Evolutionary conservation across 2,329 filamentous ascomycete species (phyloP).

Genomic region (Sphaerulina musiva): DNA sequence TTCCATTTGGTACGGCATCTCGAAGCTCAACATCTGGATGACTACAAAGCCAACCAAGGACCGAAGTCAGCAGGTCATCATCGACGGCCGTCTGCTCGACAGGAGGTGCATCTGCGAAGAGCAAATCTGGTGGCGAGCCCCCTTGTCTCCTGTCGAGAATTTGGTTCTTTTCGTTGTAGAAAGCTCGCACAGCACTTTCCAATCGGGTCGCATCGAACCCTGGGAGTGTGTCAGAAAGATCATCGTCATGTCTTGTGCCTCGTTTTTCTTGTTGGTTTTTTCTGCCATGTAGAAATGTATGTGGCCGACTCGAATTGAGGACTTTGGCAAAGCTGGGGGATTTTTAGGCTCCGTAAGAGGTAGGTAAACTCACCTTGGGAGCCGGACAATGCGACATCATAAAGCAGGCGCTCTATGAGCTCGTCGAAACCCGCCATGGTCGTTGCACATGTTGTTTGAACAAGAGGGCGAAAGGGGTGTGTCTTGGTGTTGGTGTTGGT

Average conservation of each 20-base stretch:
- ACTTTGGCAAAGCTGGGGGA: background rate
- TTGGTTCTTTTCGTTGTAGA: conserved; percentile 31
- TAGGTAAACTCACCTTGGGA: conserved; percentile 46
- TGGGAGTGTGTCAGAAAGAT: conserved; percentile 15
- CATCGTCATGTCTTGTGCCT: background rate
- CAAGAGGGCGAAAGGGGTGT: background rate
- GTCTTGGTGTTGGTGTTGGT: background rate
- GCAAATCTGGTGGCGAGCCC: conserved; percentile 15
- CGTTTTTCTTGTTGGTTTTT: background rate
- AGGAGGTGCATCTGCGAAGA: conserved; percentile 26
- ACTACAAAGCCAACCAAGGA: conserved; percentile 53
- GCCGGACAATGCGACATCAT: conserved; percentile 54
- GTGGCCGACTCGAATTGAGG: conserved; percentile 8
- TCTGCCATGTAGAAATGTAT: background rate
- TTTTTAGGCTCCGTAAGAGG: background rate
- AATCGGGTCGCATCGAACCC: conserved; percentile 40
- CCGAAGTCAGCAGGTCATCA: conserved; percentile 46
- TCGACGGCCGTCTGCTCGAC: conserved; percentile 36
- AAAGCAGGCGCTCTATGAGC: conserved; percentile 52
- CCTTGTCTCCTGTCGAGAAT: background rate
- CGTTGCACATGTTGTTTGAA: conserved; percentile 14
- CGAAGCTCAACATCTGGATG: conserved; percentile 48
- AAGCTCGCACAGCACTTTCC: conserved; percentile 34
- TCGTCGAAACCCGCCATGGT: conserved; percentile 45
- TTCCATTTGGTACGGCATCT: conserved; percentile 37